Conservation (phyloP, 1,284 basidiomycete species). For the Abortiporus biennis region DNA sequence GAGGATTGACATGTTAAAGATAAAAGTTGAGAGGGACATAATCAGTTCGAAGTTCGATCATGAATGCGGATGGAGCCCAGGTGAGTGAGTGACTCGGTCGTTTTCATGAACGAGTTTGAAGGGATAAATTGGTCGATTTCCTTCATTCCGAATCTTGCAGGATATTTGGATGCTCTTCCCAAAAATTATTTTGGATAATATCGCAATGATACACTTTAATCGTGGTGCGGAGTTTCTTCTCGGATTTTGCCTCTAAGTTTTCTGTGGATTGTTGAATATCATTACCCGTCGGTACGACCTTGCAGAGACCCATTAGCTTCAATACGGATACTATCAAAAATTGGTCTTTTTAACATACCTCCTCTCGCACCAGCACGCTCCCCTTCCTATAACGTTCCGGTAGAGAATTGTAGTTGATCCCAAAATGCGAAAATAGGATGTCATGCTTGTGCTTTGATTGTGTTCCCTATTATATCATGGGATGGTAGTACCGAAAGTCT, state of each 20-base stretch:
- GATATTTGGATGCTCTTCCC: conserved; percentile 49
- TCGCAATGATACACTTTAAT: conserved; percentile 64
- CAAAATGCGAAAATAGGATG: conserved; percentile 77
- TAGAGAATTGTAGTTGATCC: conserved; percentile 85
- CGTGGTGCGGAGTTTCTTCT: conserved; percentile 32
- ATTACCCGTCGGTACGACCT: background rate
- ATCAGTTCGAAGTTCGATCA: too few relatives aligned
- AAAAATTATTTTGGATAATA: conserved; percentile 79
- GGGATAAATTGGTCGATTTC: too few relatives aligned
- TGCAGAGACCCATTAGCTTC: background rate
- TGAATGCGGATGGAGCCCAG: too few relatives aligned
- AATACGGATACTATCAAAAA: background rate
- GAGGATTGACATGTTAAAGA: too few relatives aligned
- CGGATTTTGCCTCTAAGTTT: conserved; percentile 16
- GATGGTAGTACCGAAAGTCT: background rate
- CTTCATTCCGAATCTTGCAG: conserved; percentile 27
- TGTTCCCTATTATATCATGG: conserved; percentile 57
- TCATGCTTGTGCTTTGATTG: conserved; percentile 89
- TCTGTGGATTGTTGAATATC: background rate
- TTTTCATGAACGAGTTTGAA: too few relatives aligned
- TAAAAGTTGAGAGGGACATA: too few relatives aligned
- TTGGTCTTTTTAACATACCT: too few relatives aligned
- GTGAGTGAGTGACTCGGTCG: too few relatives aligned
- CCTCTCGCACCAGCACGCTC: conserved; percentile 72
- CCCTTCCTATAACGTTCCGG: conserved; percentile 81